Evolutionary conservation across 345 rosid species (phyloP), one percentile per base, ranked within the genome.

Genomic region (Clausena lansium): DNA sequence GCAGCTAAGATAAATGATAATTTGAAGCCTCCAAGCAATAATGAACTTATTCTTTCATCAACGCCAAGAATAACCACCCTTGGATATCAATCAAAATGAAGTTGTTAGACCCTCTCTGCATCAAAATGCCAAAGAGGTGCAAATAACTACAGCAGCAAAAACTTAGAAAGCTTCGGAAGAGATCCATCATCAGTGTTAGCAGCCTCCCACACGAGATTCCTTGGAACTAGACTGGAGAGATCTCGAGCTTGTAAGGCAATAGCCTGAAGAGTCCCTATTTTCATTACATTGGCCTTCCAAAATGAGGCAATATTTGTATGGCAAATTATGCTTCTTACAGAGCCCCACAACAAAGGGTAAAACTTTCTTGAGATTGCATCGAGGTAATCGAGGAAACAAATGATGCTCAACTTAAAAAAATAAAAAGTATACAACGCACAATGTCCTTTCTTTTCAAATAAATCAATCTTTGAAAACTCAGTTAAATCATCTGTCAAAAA

Each of bases 141-240:
- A 68, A 71, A 79, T 71, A 77, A 76, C 79, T 20, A 58, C 72
- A 58, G 72, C 8, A n/a, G n/a, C 79, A 24, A 33, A 36, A 70
- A 70, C 72, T 74, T 32, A 19, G 70, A 61, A 64, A 77, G 77
- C 80, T 67, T 47, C 83, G 30, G 9, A 24, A 25, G 20, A 50
- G 52, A 4, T 41, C 68, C 60, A 55, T 71, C 83, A 87, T 30
- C 91, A 41, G 86, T 88, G 65, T 88, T 88, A 39, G 84, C 80
- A 69, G 92, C 90, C n/a, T 88, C 92, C 92, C 88, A 88, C 59
- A 88, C 88, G 61, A 88, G 73, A 71, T 87, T 88, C 85, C 75
- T 88, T 2, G 92, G 89, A 64, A 81, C 66, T 3, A 86, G 87
- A 35, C 67, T 84, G 24, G 77, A 61, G 58, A 81, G 52, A 69